A percentile compares a stretch with the other conserved stretches of the same genome.
Conservation (phyloP, 2,329 filamentous ascomycete species). For the Fusarium mangiferae region DNA sequence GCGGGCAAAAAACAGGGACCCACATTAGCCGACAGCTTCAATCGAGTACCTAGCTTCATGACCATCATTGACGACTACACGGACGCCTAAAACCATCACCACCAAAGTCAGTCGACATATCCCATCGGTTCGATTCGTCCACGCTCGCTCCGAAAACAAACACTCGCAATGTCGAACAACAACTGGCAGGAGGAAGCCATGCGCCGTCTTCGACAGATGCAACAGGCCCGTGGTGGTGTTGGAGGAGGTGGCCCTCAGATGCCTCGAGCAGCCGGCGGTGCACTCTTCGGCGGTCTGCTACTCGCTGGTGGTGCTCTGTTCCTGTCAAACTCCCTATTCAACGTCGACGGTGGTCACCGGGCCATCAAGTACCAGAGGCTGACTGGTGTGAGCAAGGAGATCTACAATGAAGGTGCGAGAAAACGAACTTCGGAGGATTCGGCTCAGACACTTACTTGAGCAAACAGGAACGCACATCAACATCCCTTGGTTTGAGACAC, state of each 20-base stretch:
- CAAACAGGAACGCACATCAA: conserved; percentile 86
- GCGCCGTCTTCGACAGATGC: conserved; percentile 61
- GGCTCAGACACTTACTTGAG: conserved; percentile 27
- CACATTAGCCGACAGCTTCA: conserved; percentile 43
- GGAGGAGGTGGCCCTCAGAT: conserved; percentile 56
- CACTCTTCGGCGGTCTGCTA: conserved; percentile 55
- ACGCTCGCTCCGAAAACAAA: conserved; percentile 8
- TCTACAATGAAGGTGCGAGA: conserved; percentile 86
- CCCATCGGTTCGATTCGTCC: conserved; percentile 22
- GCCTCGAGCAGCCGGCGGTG: conserved; percentile 53
- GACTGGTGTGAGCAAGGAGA: conserved; percentile 94
- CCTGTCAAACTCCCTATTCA: conserved; percentile 72
- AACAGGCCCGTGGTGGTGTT: conserved; percentile 55
- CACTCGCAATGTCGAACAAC: conserved; percentile 48
- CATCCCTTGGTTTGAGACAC: conserved; percentile 97
- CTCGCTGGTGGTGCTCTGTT: conserved; percentile 62
- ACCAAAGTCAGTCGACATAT: conserved; percentile 23
- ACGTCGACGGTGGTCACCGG: conserved; percentile 97
- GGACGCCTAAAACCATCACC: conserved; percentile 26
- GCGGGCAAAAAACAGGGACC: conserved; percentile 40
- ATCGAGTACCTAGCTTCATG: conserved; percentile 42
- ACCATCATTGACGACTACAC: conserved; percentile 35
- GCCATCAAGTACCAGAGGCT: conserved; percentile 98
- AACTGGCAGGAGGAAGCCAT: conserved; percentile 63
- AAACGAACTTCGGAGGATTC: conserved; percentile 19